These are phyloP conservation scores for Ceratocystis variospora DNA, from an alignment of 2,329 filamentous ascomycete species.

Conservation along the genomic window DNA sequence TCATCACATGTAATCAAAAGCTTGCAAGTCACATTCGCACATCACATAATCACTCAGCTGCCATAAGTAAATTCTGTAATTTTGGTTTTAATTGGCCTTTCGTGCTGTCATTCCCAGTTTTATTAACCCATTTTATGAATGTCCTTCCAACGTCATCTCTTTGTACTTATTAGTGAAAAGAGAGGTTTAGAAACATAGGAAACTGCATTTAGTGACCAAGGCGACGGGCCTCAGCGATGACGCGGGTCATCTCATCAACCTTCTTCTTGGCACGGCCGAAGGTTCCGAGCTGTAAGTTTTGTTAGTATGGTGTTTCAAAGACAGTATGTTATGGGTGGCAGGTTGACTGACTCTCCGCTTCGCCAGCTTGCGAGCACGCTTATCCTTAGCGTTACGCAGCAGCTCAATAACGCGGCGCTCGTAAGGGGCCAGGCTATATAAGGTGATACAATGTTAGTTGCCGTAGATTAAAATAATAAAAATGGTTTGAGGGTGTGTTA, in stretches of 20 bases:
- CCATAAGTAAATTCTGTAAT: neutral
- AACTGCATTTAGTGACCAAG: slow-evolving; percentile 39
- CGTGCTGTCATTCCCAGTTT: slow-evolving; percentile 19
- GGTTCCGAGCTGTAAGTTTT: slow-evolving; percentile 63
- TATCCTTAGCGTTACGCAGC: slow-evolving; percentile 98
- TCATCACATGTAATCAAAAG: no score
- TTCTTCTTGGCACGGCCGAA: slow-evolving; percentile 98
- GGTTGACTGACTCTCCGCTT: slow-evolving; percentile 78
- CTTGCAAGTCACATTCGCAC: neutral
- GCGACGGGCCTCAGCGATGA: slow-evolving; percentile 89
- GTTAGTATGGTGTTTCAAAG: slow-evolving; percentile 21
- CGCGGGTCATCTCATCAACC: slow-evolving; percentile 96
- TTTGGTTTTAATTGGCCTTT: slow-evolving; percentile 18
- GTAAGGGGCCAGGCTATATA: slow-evolving; percentile 68
- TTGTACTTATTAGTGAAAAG: neutral
- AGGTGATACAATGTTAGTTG: neutral
- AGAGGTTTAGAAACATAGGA: slow-evolving; percentile 9
- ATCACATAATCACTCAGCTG: neutral
- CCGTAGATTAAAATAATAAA: neutral
- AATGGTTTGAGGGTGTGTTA: neutral
- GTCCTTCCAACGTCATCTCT: slow-evolving; percentile 7
- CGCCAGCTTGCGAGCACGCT: slow-evolving; percentile 95
- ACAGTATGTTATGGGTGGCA: no score
- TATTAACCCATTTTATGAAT: slow-evolving; percentile 12
- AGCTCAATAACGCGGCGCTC: slow-evolving; percentile 99